Evolutionary conservation across 2,329 filamentous ascomycete genomes (phyloP), one percentile per base, ranked within the genome.

Genomic region (Microdochium bolleyi): DNA sequence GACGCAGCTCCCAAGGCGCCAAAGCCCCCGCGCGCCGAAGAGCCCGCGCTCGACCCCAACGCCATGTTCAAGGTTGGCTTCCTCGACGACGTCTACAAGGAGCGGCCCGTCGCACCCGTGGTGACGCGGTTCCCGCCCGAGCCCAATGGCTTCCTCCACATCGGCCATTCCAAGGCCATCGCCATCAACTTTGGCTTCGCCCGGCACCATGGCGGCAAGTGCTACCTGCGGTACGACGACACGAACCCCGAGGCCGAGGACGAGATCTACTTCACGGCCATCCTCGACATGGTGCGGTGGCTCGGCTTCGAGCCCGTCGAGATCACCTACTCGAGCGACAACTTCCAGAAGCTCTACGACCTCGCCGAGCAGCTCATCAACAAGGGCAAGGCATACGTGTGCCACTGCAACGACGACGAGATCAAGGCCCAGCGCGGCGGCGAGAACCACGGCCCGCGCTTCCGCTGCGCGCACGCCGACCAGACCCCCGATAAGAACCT

Each of bases 131-230:
- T 92, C 64, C 88, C 88, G 2, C 88, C 88, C 21, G 88, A 92
- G 71, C 94, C 94, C 49, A 97, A 97, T 68, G 94, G 92, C 52
- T 96, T 87, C 67, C 80, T 96, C 10, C 92, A 96, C 66, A 88
- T 97, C 60, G 92, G 92, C 21, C 94, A 97, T 67, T 88, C 88
- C 58, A 97, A 97, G 74, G 92, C 94, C 22, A 96, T 97, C 67
- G 87, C 90, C 0, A 84, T 97, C 69, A 96, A 97, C 72, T 97
- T 97, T 71, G 92, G 92, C 7, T 97, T 96, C 67, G 92, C 94
- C 14, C 83, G 82, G 64, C 84, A 85, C 64, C 88, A 95, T 66
- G 87, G 87, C 34, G 92, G 92, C 54, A 76, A 85, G 56, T 88
- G 83, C 69, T 86, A 87, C 63, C 71, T 91, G 56, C 80, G 92